Evolutionary conservation across 257 asterid species (phyloP).

Genomic region (Ophiorrhiza pumila): DNA sequence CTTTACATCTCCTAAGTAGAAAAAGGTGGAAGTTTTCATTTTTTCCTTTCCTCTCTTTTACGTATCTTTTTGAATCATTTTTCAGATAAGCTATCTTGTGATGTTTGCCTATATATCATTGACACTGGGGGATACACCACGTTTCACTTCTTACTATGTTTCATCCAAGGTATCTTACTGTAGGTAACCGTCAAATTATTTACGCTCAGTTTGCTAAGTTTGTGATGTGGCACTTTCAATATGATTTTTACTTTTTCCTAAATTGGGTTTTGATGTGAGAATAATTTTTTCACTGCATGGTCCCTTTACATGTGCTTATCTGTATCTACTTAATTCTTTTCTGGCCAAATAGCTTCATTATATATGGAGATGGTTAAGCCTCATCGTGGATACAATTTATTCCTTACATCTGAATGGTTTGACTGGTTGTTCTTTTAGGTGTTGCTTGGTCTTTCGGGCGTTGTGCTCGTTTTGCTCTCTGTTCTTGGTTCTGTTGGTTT

Average conservation of each 20-base stretch:
- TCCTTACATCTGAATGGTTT: constrained; percentile 10
- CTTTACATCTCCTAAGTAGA: constrained; percentile 8
- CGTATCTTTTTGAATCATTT: not conserved
- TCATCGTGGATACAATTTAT: not conserved
- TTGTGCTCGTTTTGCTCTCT: constrained; percentile 91
- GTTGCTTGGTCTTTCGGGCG: constrained; percentile 93
- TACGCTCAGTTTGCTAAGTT: not conserved
- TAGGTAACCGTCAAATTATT: not conserved
- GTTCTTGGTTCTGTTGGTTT: constrained; percentile 98
- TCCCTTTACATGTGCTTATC: not conserved
- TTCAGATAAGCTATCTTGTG: constrained; percentile 98
- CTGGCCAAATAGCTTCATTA: not conserved
- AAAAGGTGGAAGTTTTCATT: not conserved
- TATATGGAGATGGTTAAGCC: not conserved
- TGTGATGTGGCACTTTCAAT: not conserved
- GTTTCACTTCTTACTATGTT: constrained; percentile 68
- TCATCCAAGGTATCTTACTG: constrained; percentile 78
- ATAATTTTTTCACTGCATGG: not conserved
- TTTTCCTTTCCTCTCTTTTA: not conserved
- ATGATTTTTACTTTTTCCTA: not conserved
- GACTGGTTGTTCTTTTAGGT: constrained; percentile 47
- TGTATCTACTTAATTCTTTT: not conserved
- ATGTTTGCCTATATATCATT: constrained; percentile 99
- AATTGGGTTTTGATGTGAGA: not conserved
- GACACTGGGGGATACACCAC: constrained; percentile 91